Evolutionary conservation across 1,284 basidiomycete genomes (phyloP).

Genomic region (Rhodotorula sp.): DNA sequence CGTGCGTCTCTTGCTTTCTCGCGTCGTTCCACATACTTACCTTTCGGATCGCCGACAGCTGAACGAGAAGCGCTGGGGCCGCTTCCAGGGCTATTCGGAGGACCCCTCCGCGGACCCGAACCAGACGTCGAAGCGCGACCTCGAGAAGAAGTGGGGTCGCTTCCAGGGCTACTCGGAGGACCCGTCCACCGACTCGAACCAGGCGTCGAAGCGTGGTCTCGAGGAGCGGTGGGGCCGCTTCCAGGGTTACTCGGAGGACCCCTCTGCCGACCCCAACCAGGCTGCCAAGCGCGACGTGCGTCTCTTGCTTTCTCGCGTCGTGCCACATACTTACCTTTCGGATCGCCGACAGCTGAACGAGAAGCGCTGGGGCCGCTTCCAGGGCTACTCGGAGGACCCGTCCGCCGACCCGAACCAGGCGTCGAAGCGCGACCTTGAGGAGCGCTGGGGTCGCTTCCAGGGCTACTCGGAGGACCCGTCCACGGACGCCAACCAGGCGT

Average conservation of each 20-base stretch:
- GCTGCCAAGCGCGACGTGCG: background rate
- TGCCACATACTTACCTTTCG: no score
- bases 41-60: background rate
- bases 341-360: background rate
- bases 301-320: background rate
- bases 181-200: background rate
- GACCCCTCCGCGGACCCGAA: background rate
- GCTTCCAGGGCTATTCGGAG: background rate
- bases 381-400: no score
- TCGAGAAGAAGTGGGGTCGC: background rate
- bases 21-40: no score
- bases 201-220: background rate
- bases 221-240: background rate
- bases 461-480: no score
- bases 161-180: background rate
- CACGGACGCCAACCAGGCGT: no score
- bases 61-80: constrained; percentile 8
- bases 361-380: constrained; percentile 7
- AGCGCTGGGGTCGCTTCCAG: background rate
- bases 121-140: background rate
- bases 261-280: background rate
- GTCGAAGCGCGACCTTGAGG: background rate
- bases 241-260: no score
- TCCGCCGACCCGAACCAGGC: no score
- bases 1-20: background rate